These are phyloP conservation scores for Monosporascus cannonballus DNA, from an alignment of 2,329 filamentous ascomycete genomes.

Conservation along the genomic window DNA sequence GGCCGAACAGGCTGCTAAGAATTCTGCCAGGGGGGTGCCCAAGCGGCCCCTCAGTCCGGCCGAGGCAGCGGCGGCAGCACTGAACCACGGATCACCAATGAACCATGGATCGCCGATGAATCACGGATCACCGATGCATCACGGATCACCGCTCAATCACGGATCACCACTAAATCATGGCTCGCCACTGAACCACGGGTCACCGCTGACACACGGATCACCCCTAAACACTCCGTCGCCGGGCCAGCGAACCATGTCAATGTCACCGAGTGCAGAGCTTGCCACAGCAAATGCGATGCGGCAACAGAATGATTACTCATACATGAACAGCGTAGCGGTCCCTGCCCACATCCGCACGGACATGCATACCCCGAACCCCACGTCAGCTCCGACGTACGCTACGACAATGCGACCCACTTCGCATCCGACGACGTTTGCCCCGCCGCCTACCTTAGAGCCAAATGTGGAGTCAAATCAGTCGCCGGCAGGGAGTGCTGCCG, in stretches of 20 bases:
- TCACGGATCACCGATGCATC: conserved; percentile 33
- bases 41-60: conserved; percentile 31
- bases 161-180: conserved; percentile 45
- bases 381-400: conserved; percentile 59
- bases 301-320: conserved; percentile 63
- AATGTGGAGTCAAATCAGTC: conserved; percentile 71
- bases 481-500: conserved; percentile 61
- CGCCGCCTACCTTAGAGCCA: conserved; percentile 78
- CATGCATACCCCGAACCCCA: conserved; percentile 61
- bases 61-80: conserved; percentile 25
- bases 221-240: conserved; percentile 78
- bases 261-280: conserved; percentile 74
- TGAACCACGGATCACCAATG: conserved; percentile 4
- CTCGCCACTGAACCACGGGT: conserved; percentile 52
- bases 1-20: conserved; percentile 39
- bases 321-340: conserved; percentile 72
- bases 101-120: conserved; percentile 65
- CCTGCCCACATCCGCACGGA: conserved; percentile 77
- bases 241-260: conserved; percentile 69
- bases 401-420: conserved; percentile 66
- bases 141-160: conserved; percentile 62
- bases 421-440: conserved; percentile 77
- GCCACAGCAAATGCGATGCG: conserved; percentile 63
- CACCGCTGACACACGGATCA: conserved; percentile 52
- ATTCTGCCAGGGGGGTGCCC: conserved; percentile 6